phyloP scores from a whole-genome alignment of 208 protist genomes.

The Sergeia podlipaevii region DNA sequence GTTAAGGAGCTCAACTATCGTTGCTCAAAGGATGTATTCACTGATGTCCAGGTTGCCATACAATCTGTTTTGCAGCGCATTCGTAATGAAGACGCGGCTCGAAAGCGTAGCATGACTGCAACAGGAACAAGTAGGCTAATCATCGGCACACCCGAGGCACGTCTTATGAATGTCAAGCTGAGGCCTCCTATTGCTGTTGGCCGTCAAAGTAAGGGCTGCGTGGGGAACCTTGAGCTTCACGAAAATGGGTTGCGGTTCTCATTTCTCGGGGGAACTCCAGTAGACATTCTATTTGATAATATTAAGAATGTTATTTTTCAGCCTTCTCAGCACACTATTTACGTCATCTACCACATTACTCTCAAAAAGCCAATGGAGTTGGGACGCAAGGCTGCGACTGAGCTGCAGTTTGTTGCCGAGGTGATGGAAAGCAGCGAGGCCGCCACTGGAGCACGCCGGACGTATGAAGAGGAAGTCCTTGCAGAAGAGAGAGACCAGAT shows the following conservation, averaged over 20 bases:
- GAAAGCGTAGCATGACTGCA: slow-evolving; percentile 40
- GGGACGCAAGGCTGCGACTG: slow-evolving; percentile 93
- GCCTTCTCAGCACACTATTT: slow-evolving; percentile 84
- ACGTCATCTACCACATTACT: slow-evolving; percentile 96
- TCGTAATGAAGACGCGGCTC: slow-evolving; percentile 67
- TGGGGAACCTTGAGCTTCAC: slow-evolving; percentile 93
- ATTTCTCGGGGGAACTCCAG: slow-evolving; percentile 59
- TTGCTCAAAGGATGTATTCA: slow-evolving; percentile 51
- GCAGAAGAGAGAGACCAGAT: slow-evolving; percentile 72
- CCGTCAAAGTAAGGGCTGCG: slow-evolving; percentile 72
- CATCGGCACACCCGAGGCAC: slow-evolving; percentile 25
- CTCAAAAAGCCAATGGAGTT: slow-evolving; percentile 96
- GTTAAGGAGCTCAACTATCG: slow-evolving; percentile 88
- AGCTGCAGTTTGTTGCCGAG: slow-evolving; percentile 97
- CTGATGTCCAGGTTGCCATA: slow-evolving; percentile 47
- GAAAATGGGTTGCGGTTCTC: slow-evolving; percentile 95
- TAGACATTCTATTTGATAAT: slow-evolving; percentile 96
- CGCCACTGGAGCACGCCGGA: slow-evolving; percentile 41
- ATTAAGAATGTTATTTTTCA: slow-evolving; percentile 98
- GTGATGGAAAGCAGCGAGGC: slow-evolving; percentile 91
- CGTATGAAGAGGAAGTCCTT: slow-evolving; percentile 73
- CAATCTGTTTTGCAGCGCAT: slow-evolving; percentile 67
- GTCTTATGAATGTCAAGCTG: slow-evolving; percentile 88
- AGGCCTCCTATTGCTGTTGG: slow-evolving; percentile 79
- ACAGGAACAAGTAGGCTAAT: slow-evolving; percentile 43